phyloP scores from a whole-genome alignment of 73 alveolate genomes.

The Paramecium bursaria region DNA sequence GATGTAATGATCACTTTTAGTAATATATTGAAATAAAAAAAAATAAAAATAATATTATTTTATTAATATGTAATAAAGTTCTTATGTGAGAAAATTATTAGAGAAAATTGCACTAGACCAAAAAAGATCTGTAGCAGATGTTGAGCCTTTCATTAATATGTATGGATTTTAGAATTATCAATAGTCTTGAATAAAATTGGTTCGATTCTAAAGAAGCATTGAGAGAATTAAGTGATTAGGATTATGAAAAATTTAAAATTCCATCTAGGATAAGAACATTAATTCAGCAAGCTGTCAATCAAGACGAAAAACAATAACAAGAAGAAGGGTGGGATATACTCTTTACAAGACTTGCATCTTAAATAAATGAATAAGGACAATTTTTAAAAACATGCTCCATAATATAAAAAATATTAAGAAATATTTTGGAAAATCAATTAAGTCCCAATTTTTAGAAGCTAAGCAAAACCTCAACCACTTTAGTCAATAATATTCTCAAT shows the following conservation, averaged over 20 bases:
- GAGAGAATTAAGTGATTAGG: neutral
- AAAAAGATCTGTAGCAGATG: neutral
- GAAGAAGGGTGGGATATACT: conserved; percentile 19
- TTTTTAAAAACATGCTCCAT: neutral
- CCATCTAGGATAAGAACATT: neutral
- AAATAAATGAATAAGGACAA: conserved; percentile 43
- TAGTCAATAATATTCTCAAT: conserved; percentile 6
- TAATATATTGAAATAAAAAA: no score
- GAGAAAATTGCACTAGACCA: neutral
- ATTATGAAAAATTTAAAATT: neutral
- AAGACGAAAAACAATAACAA: neutral
- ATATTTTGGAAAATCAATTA: conserved; percentile 10
- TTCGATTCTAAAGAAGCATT: neutral
- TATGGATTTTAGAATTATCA: no score
- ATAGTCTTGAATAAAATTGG: neutral
- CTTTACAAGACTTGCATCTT: neutral
- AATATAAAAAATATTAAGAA: neutral
- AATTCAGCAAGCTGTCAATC: neutral
- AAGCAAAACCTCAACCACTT: conserved; percentile 4
- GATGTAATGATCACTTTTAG: no score
- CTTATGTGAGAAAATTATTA: neutral
- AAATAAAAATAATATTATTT: no score
- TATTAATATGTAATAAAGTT: no score
- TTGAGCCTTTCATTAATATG: neutral
- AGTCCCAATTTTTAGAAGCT: neutral